Conservation (phyloP, 768 basidiomycete species). For the Russula compacta region DNA sequence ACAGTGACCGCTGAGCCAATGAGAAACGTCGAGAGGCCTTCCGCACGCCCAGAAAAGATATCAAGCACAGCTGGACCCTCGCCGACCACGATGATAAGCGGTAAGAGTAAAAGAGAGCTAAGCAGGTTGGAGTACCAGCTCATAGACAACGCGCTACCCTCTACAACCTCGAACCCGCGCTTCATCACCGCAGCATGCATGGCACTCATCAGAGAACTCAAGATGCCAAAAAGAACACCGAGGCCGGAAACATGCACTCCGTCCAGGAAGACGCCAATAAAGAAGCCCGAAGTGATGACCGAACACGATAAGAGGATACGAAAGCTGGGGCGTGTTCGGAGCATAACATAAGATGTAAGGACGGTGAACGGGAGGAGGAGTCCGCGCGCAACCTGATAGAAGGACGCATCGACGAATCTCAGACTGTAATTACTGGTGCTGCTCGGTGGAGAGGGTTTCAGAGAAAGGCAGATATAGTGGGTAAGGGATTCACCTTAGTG, state of each 20-base stretch:
- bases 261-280: slow-evolving; percentile 80
- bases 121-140: slow-evolving; percentile 90
- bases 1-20: slow-evolving; percentile 77
- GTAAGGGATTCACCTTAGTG: slow-evolving; percentile 50
- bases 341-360: slow-evolving; percentile 69
- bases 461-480: slow-evolving; percentile 2
- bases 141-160: slow-evolving; percentile 74
- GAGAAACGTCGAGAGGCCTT: slow-evolving; percentile 55
- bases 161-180: slow-evolving; percentile 66
- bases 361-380: slow-evolving; percentile 93
- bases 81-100: slow-evolving; percentile 64
- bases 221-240: slow-evolving; percentile 74
- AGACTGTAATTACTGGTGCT: slow-evolving; percentile 87
- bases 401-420: slow-evolving; percentile 90
- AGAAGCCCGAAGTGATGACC: slow-evolving; percentile 87
- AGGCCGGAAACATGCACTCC: slow-evolving; percentile 44
- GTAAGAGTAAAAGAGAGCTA: slow-evolving; percentile 62
- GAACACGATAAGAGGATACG: slow-evolving; percentile 67
- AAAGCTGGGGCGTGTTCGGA: slow-evolving; percentile 67
- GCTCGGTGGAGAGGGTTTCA: slow-evolving; percentile 4
- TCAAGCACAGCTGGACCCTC: slow-evolving; percentile 58
- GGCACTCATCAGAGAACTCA: slow-evolving; percentile 80
- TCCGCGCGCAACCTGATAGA: slow-evolving; percentile 93
- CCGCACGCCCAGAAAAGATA: slow-evolving; percentile 41
- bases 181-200: slow-evolving; percentile 94